These are phyloP conservation scores for Clohesyomyces aquaticus DNA, from an alignment of 495 filamentous ascomycete genomes.

Conservation along the genomic window DNA sequence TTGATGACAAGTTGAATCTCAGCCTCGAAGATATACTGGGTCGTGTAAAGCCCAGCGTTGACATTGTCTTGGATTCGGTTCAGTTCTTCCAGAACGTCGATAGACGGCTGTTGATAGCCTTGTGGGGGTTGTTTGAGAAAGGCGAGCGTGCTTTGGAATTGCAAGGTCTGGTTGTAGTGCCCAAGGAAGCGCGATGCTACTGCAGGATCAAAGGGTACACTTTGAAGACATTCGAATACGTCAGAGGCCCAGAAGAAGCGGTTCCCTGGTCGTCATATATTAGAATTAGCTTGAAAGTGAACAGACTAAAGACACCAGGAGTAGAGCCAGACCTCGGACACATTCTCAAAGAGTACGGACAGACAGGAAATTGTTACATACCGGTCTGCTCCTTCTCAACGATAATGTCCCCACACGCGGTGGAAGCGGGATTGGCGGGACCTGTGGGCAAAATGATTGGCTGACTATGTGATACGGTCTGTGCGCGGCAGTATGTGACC, in stretches of 20 bases:
- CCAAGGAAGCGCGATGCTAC: slow-evolving; percentile 56
- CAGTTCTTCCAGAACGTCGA: slow-evolving; percentile 56
- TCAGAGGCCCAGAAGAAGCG: slow-evolving; percentile 18
- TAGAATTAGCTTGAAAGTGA: neutral
- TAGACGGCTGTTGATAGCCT: slow-evolving; percentile 58
- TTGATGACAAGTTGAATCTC: slow-evolving; percentile 52
- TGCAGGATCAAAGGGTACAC: slow-evolving; percentile 59
- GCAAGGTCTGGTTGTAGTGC: slow-evolving; percentile 60
- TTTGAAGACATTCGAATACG: slow-evolving; percentile 58
- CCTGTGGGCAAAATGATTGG: too few relatives aligned
- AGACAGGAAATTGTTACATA: too few relatives aligned
- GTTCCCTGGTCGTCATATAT: neutral
- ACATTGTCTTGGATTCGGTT: slow-evolving; percentile 52
- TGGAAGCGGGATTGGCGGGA: too few relatives aligned
- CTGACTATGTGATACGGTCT: too few relatives aligned
- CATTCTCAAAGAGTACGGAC: too few relatives aligned
- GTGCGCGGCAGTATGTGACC: too few relatives aligned
- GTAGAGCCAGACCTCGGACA: neutral
- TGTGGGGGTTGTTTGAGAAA: slow-evolving; percentile 60
- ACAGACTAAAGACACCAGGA: neutral
- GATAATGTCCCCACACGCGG: too few relatives aligned
- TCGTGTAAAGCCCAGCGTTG: slow-evolving; percentile 47
- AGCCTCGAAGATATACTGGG: slow-evolving; percentile 58
- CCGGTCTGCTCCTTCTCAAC: too few relatives aligned
- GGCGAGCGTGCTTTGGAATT: slow-evolving; percentile 61